These are phyloP conservation scores for Hymenoscyphus occultus DNA, from an alignment of 2,329 filamentous ascomycete species.

Conservation along the genomic window DNA sequence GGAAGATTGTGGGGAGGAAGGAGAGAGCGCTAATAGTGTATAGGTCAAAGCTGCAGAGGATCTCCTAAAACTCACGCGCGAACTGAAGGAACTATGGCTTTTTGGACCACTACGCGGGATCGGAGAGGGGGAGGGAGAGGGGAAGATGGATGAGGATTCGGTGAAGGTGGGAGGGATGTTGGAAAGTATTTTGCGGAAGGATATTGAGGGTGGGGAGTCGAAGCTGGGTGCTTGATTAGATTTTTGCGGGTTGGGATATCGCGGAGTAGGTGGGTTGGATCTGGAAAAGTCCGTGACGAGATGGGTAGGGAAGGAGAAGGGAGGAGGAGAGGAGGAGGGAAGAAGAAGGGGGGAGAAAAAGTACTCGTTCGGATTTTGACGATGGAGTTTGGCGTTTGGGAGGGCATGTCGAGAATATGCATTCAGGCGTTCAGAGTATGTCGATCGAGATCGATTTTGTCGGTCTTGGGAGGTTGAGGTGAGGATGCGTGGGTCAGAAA, in stretches of 20 bases:
- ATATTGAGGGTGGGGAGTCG: slow-evolving; percentile 5
- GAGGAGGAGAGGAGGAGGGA: too few species aligned
- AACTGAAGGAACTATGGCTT: slow-evolving; percentile 50
- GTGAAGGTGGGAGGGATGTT: slow-evolving; percentile 34
- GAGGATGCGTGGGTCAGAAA: not conserved
- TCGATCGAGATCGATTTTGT: not conserved
- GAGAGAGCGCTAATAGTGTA: not conserved
- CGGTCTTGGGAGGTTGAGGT: not conserved
- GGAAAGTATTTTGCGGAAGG: slow-evolving; percentile 24
- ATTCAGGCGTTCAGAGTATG: too few species aligned
- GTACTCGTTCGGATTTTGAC: too few species aligned
- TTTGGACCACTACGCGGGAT: slow-evolving; percentile 46
- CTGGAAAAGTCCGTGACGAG: too few species aligned
- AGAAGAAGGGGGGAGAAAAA: too few species aligned
- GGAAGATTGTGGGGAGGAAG: not conserved
- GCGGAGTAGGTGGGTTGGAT: too few species aligned
- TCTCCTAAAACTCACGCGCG: slow-evolving; percentile 46
- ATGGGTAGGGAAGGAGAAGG: too few species aligned
- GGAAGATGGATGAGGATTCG: slow-evolving; percentile 40
- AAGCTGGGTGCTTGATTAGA: not conserved
- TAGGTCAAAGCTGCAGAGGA: slow-evolving; percentile 40
- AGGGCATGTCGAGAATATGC: too few species aligned
- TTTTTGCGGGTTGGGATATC: too few species aligned
- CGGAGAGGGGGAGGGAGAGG: slow-evolving; percentile 42
- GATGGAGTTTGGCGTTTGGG: too few species aligned